Percentiles rank a stretch among this genome's conserved stretches.
Conservation (phyloP, 169 alveolate genomes). For the Plasmodium gaboni region DNA sequence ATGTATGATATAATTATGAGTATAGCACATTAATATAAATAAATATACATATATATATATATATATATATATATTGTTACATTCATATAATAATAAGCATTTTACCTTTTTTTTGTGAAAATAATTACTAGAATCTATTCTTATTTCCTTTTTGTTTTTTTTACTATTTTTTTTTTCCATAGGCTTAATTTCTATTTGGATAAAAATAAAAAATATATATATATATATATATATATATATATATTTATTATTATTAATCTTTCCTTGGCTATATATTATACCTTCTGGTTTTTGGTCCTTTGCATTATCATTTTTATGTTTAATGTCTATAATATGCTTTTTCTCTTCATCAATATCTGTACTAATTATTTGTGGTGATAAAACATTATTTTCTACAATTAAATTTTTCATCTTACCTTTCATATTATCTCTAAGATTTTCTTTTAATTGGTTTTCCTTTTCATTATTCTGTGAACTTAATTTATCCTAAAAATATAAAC, state of each 20-base stretch:
- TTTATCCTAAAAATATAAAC: constrained; percentile 16
- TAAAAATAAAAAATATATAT: not conserved
- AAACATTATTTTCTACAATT: not conserved
- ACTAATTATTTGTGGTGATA: not conserved
- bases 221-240: not conserved
- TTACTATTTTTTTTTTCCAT: not conserved
- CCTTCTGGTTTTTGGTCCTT: not conserved
- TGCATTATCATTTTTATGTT: not conserved
- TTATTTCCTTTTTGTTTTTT: constrained; percentile 17
- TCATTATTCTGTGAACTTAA: constrained; percentile 8
- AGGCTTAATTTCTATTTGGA: not conserved
- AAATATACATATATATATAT: too few relatives aligned
- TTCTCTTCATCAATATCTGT: not conserved
- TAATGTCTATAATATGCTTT: not conserved
- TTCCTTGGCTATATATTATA: not conserved
- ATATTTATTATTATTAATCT: not conserved
- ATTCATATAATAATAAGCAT: not conserved
- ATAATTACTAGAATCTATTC: constrained; percentile 34
- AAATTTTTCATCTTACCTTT: not conserved
- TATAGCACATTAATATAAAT: too few relatives aligned
- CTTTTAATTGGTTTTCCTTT: constrained; percentile 4
- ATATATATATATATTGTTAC: too few relatives aligned
- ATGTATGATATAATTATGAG: too few relatives aligned
- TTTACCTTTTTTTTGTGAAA: constrained; percentile 71
- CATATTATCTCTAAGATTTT: not conserved